phyloP scores from a whole-genome alignment of 768 basidiomycete species.

The Xerocomellus intermedius region DNA sequence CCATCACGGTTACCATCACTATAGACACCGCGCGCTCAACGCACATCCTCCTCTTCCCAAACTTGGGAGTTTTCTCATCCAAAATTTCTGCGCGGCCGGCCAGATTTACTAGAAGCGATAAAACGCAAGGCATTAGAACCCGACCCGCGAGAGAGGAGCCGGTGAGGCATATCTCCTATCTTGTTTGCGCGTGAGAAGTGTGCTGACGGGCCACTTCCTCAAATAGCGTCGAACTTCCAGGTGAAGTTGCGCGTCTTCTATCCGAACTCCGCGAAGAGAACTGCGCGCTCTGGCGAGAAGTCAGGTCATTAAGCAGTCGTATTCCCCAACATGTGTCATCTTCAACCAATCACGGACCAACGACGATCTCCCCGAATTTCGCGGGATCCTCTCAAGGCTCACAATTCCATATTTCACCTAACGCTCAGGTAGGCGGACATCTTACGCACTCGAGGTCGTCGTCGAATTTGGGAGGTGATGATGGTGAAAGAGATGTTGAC shows the following conservation, averaged over 20 bases:
- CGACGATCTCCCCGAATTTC: conserved; percentile 6
- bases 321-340: conserved; percentile 18
- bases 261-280: conserved; percentile 73
- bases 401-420: conserved; percentile 8
- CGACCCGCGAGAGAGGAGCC: conserved; percentile 51
- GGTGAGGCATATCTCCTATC: conserved; percentile 14
- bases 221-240: conserved; percentile 70
- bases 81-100: conserved; percentile 78
- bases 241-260: conserved; percentile 60
- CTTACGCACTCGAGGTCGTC: conserved; percentile 29
- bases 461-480: conserved; percentile 26
- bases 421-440: conserved; percentile 13
- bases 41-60: conserved; percentile 77
- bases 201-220: conserved; percentile 34
- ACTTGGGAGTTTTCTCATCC: conserved; percentile 89
- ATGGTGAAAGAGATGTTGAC: conserved; percentile 25
- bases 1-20: background rate
- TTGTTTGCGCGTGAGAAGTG: background rate
- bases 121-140: conserved; percentile 84
- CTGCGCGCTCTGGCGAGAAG: conserved; percentile 49
- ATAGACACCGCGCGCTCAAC: conserved; percentile 79
- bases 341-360: background rate
- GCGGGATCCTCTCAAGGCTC: conserved; percentile 7
- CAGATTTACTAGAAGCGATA: conserved; percentile 81
- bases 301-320: conserved; percentile 20